Evolutionary conservation across 2,329 filamentous ascomycete genomes (phyloP).

Genomic region (Fusarium tjaetaba): DNA sequence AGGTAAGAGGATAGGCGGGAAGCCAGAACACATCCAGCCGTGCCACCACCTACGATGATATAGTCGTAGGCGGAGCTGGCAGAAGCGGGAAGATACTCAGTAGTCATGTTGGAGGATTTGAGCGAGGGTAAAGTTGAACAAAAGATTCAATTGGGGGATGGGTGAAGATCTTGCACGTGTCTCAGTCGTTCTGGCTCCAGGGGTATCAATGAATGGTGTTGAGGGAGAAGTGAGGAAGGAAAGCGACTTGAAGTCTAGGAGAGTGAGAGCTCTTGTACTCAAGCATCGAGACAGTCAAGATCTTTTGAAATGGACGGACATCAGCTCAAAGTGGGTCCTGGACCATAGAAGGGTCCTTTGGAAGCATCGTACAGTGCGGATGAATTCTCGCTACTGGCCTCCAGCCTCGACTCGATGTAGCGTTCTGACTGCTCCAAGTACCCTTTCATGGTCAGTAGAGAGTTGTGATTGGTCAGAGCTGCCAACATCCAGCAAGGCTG

Average conservation of each 20-base stretch:
- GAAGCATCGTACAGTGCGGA: slow-evolving; percentile 22
- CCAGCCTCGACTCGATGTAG: slow-evolving; percentile 17
- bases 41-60: slow-evolving; percentile 85
- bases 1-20: slow-evolving; percentile 84
- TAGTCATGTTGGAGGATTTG: slow-evolving; percentile 65
- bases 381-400: background rate
- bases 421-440: slow-evolving; percentile 17
- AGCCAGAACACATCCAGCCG: slow-evolving; percentile 86
- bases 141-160: background rate
- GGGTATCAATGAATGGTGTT: background rate
- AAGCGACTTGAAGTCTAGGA: slow-evolving; percentile 1
- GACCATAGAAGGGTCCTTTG: background rate
- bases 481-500: slow-evolving; percentile 22
- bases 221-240: background rate
- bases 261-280: slow-evolving; percentile 22
- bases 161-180: background rate
- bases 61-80: slow-evolving; percentile 81
- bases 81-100: slow-evolving; percentile 70
- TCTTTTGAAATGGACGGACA: slow-evolving; percentile 23
- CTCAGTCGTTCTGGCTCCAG: background rate
- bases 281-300: slow-evolving; percentile 23
- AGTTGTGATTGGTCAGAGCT: slow-evolving; percentile 15
- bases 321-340: slow-evolving; percentile 22
- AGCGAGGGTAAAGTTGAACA: background rate
- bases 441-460: background rate